Percentiles rank a stretch among this genome's conserved stretches.
phyloP scores from a whole-genome alignment of 73 alveolate genomes.

The Paramecium bursaria region DNA sequence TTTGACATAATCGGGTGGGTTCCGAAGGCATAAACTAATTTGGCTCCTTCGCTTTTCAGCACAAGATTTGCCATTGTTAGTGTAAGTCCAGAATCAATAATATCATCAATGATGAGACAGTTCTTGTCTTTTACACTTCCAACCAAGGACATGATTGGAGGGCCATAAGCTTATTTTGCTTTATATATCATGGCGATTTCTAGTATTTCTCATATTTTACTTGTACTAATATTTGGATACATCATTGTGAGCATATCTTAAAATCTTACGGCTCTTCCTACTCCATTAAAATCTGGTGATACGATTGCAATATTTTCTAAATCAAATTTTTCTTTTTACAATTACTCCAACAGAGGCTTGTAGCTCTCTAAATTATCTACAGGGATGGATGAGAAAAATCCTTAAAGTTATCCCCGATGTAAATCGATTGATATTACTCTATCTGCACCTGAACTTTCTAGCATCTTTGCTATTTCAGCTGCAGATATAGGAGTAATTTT shows the following conservation, averaged over 20 bases:
- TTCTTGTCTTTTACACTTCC: slow-evolving; percentile 86
- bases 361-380: slow-evolving; percentile 88
- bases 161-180: slow-evolving; percentile 78
- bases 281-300: slow-evolving; percentile 97
- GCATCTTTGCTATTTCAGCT: slow-evolving; percentile 93
- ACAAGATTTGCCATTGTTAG: slow-evolving; percentile 88
- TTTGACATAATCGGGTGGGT: slow-evolving; percentile 94
- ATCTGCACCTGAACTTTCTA: slow-evolving; percentile 89
- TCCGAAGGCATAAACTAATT: slow-evolving; percentile 90
- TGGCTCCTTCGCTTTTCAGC: slow-evolving; percentile 87
- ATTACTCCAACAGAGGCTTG: too few relatives aligned
- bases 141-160: slow-evolving; percentile 77
- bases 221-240: slow-evolving; percentile 64
- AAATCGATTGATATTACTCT: slow-evolving; percentile 90
- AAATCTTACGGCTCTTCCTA: slow-evolving; percentile 81
- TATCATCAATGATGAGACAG: slow-evolving; percentile 88
- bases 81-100: slow-evolving; percentile 90
- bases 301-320: slow-evolving; percentile 81
- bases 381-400: slow-evolving; percentile 89
- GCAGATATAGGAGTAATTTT: slow-evolving; percentile 83
- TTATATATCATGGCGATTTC: slow-evolving; percentile 86
- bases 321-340: slow-evolving; percentile 53
- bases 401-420: slow-evolving; percentile 91
- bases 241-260: slow-evolving; percentile 70
- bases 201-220: neutral